Percentiles rank a stretch among this genome's conserved stretches.
These are phyloP conservation scores for Penicillium manginii DNA, from an alignment of 495 filamentous ascomycete species.

Conservation along the genomic window DNA sequence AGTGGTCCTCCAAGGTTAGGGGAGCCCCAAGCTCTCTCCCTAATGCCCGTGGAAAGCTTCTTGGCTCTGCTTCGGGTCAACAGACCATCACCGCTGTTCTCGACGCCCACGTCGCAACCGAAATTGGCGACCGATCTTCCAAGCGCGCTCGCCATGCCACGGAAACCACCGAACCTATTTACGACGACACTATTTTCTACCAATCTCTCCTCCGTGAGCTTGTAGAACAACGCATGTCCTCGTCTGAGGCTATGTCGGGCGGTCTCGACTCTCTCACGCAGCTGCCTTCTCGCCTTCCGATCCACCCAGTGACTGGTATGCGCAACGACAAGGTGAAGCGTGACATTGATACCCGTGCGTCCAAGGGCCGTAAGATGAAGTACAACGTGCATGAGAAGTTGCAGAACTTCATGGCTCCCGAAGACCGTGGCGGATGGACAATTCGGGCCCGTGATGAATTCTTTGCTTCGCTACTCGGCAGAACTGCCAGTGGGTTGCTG, in stretches of 20 bases:
- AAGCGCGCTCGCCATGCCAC: conserved; percentile 48
- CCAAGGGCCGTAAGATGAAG: conserved; percentile 90
- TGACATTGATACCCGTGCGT: conserved; percentile 88
- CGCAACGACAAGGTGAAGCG: conserved; percentile 83
- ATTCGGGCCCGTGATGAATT: conserved; percentile 79
- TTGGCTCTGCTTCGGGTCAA: conserved; percentile 42
- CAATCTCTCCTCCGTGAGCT: conserved; percentile 88
- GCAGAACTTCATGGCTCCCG: conserved; percentile 96
- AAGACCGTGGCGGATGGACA: conserved; percentile 79
- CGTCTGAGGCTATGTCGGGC: conserved; percentile 48
- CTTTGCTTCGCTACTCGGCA: conserved; percentile 84
- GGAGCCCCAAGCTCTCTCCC: conserved; percentile 42
- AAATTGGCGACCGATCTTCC: conserved; percentile 66
- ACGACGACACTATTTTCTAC: conserved; percentile 95
- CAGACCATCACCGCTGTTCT: conserved; percentile 74
- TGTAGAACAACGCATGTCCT: conserved; percentile 76
- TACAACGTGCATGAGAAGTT: conserved; percentile 96
- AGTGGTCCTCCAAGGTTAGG: conserved; percentile 57
- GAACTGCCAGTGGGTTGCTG: conserved; percentile 66
- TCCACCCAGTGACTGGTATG: conserved; percentile 61
- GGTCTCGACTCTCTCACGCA: conserved; percentile 47
- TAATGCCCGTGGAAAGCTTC: conserved; percentile 48
- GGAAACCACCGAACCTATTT: conserved; percentile 53
- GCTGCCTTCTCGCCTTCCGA: conserved; percentile 36
- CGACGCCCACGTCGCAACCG: conserved; percentile 69